Conservation (phyloP, 164 flowering plant species). For the Vitis labrusca region DNA sequence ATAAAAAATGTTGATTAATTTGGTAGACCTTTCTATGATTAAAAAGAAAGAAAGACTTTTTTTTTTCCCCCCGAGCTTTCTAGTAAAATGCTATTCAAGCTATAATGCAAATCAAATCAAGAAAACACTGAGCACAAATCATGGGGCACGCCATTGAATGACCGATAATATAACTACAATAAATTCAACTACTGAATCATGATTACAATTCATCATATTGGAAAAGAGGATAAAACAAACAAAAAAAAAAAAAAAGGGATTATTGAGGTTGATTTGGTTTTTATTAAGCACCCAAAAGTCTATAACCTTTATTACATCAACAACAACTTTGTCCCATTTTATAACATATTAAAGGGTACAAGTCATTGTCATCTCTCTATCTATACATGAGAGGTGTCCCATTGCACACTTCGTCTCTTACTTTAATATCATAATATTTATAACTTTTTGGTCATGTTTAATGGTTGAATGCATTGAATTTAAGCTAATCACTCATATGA, state of each 20-base stretch:
- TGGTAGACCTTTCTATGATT: too few species aligned
- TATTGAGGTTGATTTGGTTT: slow-evolving; percentile 8
- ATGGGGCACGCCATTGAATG: too few species aligned
- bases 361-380: not conserved
- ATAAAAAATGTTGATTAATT: too few species aligned
- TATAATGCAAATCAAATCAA: too few species aligned
- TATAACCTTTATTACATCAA: not conserved
- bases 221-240: slow-evolving; percentile 1
- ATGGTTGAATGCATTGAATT: slow-evolving; percentile 1
- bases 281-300: not conserved
- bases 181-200: slow-evolving; percentile 13
- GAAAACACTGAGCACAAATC: too few species aligned
- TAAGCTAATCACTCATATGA: not conserved
- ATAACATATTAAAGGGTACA: not conserved
- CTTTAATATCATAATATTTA: not conserved
- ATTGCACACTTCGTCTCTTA: too few species aligned
- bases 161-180: not conserved
- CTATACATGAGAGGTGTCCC: too few species aligned
- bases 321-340: slow-evolving; percentile 4
- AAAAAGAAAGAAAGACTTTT: too few species aligned
- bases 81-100: too few species aligned
- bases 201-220: slow-evolving; percentile 3
- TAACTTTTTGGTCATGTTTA: not conserved
- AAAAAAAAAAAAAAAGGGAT: not conserved
- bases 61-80: too few species aligned